phyloP scores from a whole-genome alignment of 169 alveolate genomes.

The Besnoitia besnoiti region DNA sequence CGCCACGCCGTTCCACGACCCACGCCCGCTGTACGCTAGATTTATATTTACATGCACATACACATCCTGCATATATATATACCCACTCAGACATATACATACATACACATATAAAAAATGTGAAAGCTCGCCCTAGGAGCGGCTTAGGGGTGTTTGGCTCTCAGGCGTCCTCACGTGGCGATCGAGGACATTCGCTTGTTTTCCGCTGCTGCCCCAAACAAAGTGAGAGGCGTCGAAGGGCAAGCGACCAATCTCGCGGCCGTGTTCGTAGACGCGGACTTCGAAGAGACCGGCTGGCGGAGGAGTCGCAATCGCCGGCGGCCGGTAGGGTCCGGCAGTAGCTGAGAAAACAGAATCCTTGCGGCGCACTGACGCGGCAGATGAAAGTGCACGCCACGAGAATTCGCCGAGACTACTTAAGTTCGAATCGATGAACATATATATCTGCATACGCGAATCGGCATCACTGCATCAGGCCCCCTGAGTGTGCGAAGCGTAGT shows the following conservation, averaged over 20 bases:
- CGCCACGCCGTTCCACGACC: too few species aligned
- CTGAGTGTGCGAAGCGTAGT: too few species aligned
- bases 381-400: too few species aligned
- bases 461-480: too few species aligned
- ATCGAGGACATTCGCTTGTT: conserved; percentile 39
- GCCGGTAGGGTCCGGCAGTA: conserved; percentile 43
- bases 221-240: conserved; percentile 42
- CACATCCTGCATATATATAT: too few species aligned
- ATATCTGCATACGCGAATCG: neutral
- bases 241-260: conserved; percentile 46
- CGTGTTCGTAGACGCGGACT: conserved; percentile 43
- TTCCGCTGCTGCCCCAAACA: conserved; percentile 40
- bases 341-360: neutral
- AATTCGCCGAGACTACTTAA: too few species aligned
- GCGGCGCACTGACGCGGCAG: too few species aligned
- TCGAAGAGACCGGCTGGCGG: conserved; percentile 55
- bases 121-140: too few species aligned
- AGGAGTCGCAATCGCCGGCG: conserved; percentile 48
- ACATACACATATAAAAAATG: too few species aligned
- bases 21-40: too few species aligned
- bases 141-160: neutral
- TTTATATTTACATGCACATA: too few species aligned
- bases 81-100: neutral
- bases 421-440: too few species aligned
- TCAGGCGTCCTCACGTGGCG: conserved; percentile 58